Evolutionary conservation across 352 stramenopile species (phyloP), one percentile per base, ranked within the genome.

Genomic region (Globisporangium okanoganense): DNA sequence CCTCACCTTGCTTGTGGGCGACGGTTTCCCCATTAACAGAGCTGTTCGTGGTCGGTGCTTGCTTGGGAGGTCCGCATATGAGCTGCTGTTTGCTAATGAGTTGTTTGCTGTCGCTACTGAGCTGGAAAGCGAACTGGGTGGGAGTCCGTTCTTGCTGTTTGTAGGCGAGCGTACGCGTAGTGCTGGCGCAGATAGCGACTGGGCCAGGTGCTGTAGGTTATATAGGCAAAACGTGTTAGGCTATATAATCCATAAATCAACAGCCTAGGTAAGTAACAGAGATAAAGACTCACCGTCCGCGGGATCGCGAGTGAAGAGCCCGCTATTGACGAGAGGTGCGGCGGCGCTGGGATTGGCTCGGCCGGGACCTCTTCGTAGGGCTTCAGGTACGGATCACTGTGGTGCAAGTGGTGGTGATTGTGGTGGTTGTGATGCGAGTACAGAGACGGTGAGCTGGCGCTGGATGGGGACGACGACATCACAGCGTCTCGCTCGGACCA

Each of bases 291-390:
- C 57, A 82, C 76, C 20, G 73, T 79, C 61, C 70, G 59, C n/a
- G 76, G 73, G 36, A 82, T 79, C 12, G 47, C 71, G 2, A 84
- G 66, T 9, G 67, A 9, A 3, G 73, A 70, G 1, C 50, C 58
- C 9, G 71, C 44, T 29, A 82, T 74, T 4, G 69, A 64, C 9
- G 74, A 78, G 5, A 82, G 52, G 38, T 70, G 66, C 16, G 76
- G 73, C 5, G 75, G 72, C 0, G 70, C 64, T 9, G 62, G 49
- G 31, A 82, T 71, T 0, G 73, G 73, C n/a, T 77, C 71, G 0
- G 71, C 54, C 0, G 76, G 71, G 5, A 80, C 73, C 33, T 82
- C 69, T 51, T 76, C 58, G 29, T 79, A 79, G 9, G 76, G 33
- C 64, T 66, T 8, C 29, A 72, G 1, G 61, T 35, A 24, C 1